Evolutionary conservation across 371 early-diverging fungal genomes (phyloP).

Genomic region (Mortierella sp.): DNA sequence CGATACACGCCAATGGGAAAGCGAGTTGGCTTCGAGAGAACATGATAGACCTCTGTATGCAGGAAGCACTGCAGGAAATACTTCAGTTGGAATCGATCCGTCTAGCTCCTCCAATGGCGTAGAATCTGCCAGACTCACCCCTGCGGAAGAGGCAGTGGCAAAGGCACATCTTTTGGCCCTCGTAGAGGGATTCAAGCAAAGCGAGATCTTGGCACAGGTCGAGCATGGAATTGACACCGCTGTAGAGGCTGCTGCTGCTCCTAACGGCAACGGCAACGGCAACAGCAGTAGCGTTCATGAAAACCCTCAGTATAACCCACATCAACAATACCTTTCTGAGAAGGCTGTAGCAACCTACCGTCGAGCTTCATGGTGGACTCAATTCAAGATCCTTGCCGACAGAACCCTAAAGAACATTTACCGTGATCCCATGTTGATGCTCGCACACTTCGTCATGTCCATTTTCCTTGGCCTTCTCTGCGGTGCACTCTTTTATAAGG

Average conservation of each 20-base stretch:
- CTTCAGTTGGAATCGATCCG: constrained; percentile 19
- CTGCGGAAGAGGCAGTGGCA: constrained; percentile 4
- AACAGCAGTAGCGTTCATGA: background rate
- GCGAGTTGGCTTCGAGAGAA: constrained; percentile 27
- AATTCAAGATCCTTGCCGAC: constrained; percentile 82
- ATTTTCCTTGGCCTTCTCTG: constrained; percentile 81
- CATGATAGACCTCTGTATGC: constrained; percentile 22
- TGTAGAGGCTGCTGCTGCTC: constrained; percentile 35
- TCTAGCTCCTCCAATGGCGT: background rate
- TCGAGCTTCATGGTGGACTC: constrained; percentile 77
- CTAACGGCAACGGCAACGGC: background rate
- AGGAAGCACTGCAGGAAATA: background rate
- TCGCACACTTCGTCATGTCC: constrained; percentile 84
- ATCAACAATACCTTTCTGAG: too few species aligned
- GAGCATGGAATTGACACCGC: constrained; percentile 64
- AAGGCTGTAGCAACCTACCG: constrained; percentile 58
- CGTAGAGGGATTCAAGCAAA: constrained; percentile 61
- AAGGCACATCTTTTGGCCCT: constrained; percentile 25
- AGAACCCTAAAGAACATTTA: constrained; percentile 21
- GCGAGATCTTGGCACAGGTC: constrained; percentile 56
- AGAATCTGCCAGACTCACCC: background rate
- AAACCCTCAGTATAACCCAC: too few species aligned
- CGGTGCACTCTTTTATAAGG: constrained; percentile 87
- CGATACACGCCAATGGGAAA: constrained; percentile 31
- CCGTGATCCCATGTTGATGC: constrained; percentile 88